Evolutionary conservation across 2,329 filamentous ascomycete genomes (phyloP).

Genomic region (Pseudonectria foliicola): DNA sequence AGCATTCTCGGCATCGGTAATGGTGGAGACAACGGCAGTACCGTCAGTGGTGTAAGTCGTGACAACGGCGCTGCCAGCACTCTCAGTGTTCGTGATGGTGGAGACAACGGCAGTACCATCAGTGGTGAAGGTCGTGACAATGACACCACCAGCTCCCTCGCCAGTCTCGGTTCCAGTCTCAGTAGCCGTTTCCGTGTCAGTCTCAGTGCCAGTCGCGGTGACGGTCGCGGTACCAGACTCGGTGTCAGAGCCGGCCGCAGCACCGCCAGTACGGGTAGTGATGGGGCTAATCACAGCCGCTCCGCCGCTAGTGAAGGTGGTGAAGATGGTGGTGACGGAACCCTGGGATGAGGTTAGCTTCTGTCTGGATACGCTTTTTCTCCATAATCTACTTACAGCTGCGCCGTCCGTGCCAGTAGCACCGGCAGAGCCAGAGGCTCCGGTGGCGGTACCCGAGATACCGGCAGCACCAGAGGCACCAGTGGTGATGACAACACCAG

Average conservation of each 20-base stretch:
- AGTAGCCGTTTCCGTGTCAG: slow-evolving; percentile 13
- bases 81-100: too few relatives aligned
- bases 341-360: slow-evolving; percentile 19
- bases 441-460: too few relatives aligned
- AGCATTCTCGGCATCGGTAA: too few relatives aligned
- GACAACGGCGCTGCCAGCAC: slow-evolving; percentile 24
- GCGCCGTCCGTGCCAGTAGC: slow-evolving; percentile 10
- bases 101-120: slow-evolving; percentile 14
- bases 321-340: slow-evolving; percentile 22
- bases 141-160: slow-evolving; percentile 22
- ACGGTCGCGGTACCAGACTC: slow-evolving; percentile 13
- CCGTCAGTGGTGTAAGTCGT: slow-evolving; percentile 22
- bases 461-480: slow-evolving; percentile 8
- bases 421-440: slow-evolving; percentile 13
- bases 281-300: slow-evolving; percentile 23
- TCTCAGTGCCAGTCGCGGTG: slow-evolving; percentile 10
- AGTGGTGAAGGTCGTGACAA: slow-evolving; percentile 23
- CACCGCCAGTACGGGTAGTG: slow-evolving; percentile 16
- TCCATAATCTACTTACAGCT: too few relatives aligned
- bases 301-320: slow-evolving; percentile 16
- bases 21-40: slow-evolving; percentile 13
- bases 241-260: slow-evolving; percentile 14
- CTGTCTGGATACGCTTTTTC: too few relatives aligned
- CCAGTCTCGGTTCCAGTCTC: slow-evolving; percentile 5
- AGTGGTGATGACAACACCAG: slow-evolving; percentile 30